Percentiles rank a stretch among this genome's conserved stretches.
phyloP scores from a whole-genome alignment of 2,329 filamentous ascomycete species.

The Pseudocercospora cruenta region DNA sequence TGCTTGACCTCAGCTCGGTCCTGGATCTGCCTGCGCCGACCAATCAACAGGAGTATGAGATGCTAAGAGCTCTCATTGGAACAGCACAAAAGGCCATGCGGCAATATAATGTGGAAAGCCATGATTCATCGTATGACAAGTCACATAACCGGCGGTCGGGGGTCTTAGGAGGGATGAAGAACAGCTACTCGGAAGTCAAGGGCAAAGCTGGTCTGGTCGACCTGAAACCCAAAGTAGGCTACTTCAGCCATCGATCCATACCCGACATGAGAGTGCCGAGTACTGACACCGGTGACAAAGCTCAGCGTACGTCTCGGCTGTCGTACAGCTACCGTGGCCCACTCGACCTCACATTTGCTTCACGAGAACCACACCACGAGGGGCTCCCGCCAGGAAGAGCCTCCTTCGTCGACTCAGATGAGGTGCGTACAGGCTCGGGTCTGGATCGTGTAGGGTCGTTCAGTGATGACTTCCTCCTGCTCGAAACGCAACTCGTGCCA shows the following conservation, averaged over 20 bases:
- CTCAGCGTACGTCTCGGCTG: background rate
- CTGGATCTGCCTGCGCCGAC: background rate
- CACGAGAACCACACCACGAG: background rate
- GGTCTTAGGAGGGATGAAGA: background rate
- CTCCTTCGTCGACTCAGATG: background rate
- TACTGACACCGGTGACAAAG: background rate
- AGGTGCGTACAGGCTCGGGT: background rate
- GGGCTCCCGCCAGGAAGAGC: background rate
- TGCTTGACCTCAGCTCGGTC: background rate
- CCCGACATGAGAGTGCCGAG: background rate
- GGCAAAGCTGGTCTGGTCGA: background rate
- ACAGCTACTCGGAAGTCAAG: background rate
- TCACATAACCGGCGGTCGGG: background rate
- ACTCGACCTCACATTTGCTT: background rate
- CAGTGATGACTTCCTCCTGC: background rate
- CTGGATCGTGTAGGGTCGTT: background rate
- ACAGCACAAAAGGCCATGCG: background rate
- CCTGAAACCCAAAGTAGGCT: background rate
- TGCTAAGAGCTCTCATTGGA: background rate
- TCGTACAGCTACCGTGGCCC: background rate
- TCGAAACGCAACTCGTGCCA: background rate
- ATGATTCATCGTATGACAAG: background rate
- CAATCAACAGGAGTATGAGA: background rate
- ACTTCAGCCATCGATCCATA: constrained; percentile 1
- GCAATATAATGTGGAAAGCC: background rate